These are phyloP conservation scores for Agrostemma githago DNA, from an alignment of 148 eudicot genomes.

Conservation along the genomic window DNA sequence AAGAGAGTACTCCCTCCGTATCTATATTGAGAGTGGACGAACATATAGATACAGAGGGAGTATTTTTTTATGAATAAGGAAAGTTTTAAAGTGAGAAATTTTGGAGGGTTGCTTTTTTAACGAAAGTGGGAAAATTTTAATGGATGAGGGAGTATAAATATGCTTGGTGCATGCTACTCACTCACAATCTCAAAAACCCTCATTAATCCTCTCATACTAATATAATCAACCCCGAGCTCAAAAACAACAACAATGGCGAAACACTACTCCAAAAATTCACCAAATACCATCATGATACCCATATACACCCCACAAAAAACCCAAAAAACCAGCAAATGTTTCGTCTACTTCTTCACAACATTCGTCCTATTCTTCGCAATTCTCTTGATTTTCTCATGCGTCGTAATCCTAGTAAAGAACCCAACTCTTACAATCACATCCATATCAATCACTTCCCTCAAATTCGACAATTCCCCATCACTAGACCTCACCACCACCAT, in stretches of 20 bases:
- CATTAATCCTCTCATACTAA: neutral
- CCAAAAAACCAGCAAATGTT: slow-evolving; percentile 15
- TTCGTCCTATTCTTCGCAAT: slow-evolving; percentile 1
- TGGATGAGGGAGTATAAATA: no score
- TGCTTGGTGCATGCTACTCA: no score
- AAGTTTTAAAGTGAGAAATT: no score
- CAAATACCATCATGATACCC: slow-evolving; percentile 2
- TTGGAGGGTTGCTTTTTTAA: no score
- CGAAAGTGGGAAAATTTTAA: no score
- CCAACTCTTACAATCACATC: slow-evolving; percentile 3
- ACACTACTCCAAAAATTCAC: slow-evolving; percentile 10
- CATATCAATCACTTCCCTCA: neutral
- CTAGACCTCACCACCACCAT: neutral
- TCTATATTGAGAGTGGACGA: no score
- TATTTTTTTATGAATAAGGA: no score
- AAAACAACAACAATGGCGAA: neutral
- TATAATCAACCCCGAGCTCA: neutral
- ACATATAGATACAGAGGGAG: no score
- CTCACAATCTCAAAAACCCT: neutral
- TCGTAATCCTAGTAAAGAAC: neutral
- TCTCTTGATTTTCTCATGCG: neutral
- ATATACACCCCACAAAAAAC: slow-evolving; percentile 3
- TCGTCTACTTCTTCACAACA: neutral
- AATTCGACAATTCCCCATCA: neutral
- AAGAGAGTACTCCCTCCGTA: no score